These are phyloP conservation scores for Acer yangbiense DNA, from an alignment of 345 rosid species.

Conservation along the genomic window DNA sequence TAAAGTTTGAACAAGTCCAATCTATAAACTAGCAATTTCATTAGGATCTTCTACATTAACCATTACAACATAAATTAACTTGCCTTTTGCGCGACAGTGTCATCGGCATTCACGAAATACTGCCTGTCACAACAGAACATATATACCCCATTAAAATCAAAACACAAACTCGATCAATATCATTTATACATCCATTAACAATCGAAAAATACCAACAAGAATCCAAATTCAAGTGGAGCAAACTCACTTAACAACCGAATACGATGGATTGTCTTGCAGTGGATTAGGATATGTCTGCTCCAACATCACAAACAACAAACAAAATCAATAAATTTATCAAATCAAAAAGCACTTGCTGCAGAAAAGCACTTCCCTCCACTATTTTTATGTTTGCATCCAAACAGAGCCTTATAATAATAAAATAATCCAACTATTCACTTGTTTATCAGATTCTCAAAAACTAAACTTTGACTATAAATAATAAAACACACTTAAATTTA, in stretches of 20 bases:
- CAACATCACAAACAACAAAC: neutral
- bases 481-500: too few relatives aligned
- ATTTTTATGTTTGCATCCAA: neutral
- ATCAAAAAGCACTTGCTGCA: too few relatives aligned
- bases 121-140: constrained; percentile 55
- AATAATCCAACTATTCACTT: neutral
- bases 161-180: neutral
- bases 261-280: constrained; percentile 82
- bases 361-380: too few relatives aligned
- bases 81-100: constrained; percentile 78
- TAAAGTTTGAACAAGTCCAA: neutral
- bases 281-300: constrained; percentile 51
- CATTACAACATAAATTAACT: neutral
- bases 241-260: constrained; percentile 86
- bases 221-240: neutral
- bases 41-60: neutral
- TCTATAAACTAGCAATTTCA: neutral
- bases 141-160: neutral
- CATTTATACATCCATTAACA: neutral
- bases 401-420: neutral
- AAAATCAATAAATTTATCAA: neutral
- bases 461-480: neutral
- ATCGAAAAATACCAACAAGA: neutral
- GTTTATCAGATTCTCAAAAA: neutral
- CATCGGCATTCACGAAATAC: constrained; percentile 78